Conservation (phyloP, 2,329 filamentous ascomycete species). For the Magnaporthales sp. region DNA sequence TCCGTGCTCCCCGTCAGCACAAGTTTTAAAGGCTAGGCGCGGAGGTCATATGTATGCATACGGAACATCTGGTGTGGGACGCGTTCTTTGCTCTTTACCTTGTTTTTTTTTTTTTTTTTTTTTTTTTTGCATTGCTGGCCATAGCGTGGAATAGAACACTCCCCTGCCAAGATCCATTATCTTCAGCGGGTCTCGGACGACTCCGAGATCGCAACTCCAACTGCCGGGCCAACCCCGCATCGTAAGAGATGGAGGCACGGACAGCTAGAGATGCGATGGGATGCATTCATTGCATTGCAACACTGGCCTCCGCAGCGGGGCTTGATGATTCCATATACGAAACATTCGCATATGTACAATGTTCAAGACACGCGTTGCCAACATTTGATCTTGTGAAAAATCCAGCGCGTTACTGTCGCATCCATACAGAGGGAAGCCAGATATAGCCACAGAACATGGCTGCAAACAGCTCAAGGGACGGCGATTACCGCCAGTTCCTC, state of each 20-base stretch:
- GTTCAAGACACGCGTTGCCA: too few relatives aligned
- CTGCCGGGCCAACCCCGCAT: background rate
- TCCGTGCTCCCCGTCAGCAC: too few relatives aligned
- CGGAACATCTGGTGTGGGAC: too few relatives aligned
- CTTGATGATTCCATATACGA: background rate
- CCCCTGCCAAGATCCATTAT: background rate
- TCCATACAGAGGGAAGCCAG: background rate
- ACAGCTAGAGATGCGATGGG: background rate
- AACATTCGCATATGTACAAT: background rate
- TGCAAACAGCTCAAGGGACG: conserved; percentile 8
- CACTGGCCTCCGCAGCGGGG: background rate
- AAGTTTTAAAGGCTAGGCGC: too few relatives aligned
- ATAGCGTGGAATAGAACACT: too few relatives aligned
- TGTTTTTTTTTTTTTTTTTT: background rate
- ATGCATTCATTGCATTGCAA: background rate
- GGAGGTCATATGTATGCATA: too few relatives aligned
- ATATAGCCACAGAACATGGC: background rate
- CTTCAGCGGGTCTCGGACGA: background rate
- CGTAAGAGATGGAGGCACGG: background rate
- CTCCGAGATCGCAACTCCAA: background rate
- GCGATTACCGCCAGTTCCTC: conserved; percentile 47
- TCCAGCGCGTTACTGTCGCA: background rate
- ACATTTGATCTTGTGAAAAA: background rate
- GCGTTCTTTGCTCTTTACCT: too few relatives aligned
- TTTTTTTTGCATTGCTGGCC: too few relatives aligned